Evolutionary conservation across 1,284 basidiomycete genomes (phyloP).

Genomic region (Tetrapyrgos nigripes): DNA sequence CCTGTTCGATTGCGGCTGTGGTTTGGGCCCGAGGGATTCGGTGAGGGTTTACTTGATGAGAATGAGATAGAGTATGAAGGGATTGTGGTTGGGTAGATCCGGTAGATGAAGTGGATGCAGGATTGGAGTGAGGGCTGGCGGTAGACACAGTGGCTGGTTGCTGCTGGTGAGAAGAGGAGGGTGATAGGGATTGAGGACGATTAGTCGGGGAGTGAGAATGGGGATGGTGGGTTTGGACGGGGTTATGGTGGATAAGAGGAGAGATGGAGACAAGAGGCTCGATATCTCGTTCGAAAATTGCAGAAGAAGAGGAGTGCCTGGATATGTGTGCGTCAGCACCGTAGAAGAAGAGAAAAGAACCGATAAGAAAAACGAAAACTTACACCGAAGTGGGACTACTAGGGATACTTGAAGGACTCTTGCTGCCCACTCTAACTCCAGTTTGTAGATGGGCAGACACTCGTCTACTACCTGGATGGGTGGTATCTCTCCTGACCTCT

Average conservation of each 20-base stretch:
- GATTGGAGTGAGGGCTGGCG: background rate
- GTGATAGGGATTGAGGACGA: background rate
- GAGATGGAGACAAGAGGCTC: constrained; percentile 66
- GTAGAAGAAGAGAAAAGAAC: constrained; percentile 16
- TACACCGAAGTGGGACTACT: constrained; percentile 81
- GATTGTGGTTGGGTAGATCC: background rate
- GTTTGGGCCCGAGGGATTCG: constrained; percentile 72
- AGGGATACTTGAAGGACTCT: constrained; percentile 72
- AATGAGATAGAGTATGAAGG: background rate
- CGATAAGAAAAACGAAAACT: constrained; percentile 28
- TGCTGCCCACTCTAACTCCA: constrained; percentile 51
- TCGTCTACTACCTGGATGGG: background rate
- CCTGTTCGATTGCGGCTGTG: constrained; percentile 73
- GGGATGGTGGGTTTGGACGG: background rate
- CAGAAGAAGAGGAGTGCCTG: constrained; percentile 79
- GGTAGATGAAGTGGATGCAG: background rate
- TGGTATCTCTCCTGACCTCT: background rate
- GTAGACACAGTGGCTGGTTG: background rate
- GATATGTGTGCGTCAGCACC: background rate
- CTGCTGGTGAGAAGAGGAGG: background rate
- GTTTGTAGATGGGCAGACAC: constrained; percentile 7
- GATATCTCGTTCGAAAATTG: constrained; percentile 85
- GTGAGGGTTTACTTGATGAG: constrained; percentile 64
- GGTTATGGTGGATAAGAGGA: constrained; percentile 24
- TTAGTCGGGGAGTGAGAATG: too few species aligned